These are phyloP conservation scores for Passalora sequoiae DNA, from an alignment of 2,329 filamentous ascomycete genomes.

Conservation along the genomic window DNA sequence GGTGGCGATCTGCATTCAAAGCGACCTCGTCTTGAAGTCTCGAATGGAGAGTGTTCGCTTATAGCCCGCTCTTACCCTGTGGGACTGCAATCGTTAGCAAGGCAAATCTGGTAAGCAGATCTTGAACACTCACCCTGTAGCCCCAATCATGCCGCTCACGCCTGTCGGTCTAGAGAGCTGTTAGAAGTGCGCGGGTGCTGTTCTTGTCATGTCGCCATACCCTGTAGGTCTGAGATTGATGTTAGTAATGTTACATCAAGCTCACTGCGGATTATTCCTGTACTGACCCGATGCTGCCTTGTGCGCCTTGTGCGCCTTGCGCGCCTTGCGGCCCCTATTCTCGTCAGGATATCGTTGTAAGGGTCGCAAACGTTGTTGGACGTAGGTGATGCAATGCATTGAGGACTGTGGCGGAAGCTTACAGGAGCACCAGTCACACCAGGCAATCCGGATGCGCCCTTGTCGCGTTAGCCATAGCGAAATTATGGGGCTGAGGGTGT, in stretches of 20 bases:
- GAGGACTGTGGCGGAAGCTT: too few relatives aligned
- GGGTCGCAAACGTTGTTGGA: too few relatives aligned
- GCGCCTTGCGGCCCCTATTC: too few relatives aligned
- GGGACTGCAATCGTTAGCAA: too few relatives aligned
- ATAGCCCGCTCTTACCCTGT: too few relatives aligned
- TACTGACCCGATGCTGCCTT: neutral
- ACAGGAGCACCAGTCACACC: neutral
- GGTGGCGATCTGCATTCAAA: too few relatives aligned
- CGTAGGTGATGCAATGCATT: too few relatives aligned
- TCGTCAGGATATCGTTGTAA: too few relatives aligned
- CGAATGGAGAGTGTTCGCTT: too few relatives aligned
- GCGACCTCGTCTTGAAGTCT: too few relatives aligned
- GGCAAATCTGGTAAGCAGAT: too few relatives aligned
- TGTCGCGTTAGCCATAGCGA: neutral
- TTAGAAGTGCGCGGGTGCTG: too few relatives aligned
- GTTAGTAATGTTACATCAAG: neutral
- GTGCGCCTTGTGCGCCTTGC: neutral
- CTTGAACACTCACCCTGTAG: neutral
- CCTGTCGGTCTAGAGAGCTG: neutral
- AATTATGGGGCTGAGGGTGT: neutral
- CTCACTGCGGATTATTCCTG: neutral
- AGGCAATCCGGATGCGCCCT: neutral
- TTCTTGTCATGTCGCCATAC: neutral
- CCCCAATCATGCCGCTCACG: neutral
- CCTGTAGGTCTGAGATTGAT: neutral